phyloP scores from a whole-genome alignment of 345 rosid genomes.

The Hibiscus tridactylites region DNA sequence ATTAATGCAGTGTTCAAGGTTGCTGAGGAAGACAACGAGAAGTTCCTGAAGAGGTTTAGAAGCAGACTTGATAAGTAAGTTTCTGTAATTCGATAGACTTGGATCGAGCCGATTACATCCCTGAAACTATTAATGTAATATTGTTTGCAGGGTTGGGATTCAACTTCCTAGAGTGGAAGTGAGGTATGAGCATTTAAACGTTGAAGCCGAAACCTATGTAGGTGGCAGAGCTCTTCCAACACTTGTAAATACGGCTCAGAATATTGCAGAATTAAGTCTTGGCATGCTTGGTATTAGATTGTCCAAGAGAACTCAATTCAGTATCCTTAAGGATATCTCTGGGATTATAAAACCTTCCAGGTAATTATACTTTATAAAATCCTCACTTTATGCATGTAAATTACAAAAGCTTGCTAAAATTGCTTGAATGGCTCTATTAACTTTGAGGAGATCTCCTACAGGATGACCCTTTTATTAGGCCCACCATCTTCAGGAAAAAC shows the following conservation, averaged over 20 bases:
- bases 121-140: background rate
- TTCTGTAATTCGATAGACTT: too few species aligned
- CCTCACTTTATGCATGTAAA: background rate
- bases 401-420: too few species aligned
- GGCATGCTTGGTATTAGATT: constrained; percentile 43
- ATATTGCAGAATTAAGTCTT: constrained; percentile 54
- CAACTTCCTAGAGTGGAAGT: constrained; percentile 72
- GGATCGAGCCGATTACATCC: too few species aligned
- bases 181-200: constrained; percentile 48
- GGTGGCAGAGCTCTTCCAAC: constrained; percentile 84
- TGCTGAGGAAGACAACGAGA: constrained; percentile 81
- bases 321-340: constrained; percentile 64
- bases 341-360: constrained; percentile 67
- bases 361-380: constrained; percentile 14
- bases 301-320: constrained; percentile 53
- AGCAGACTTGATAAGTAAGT: constrained; percentile 61
- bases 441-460: background rate
- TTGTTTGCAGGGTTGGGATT: constrained; percentile 59
- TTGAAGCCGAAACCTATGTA: constrained; percentile 59
- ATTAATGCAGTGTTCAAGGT: constrained; percentile 61
- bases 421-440: too few species aligned
- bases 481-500: constrained; percentile 93
- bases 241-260: constrained; percentile 55
- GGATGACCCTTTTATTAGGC: constrained; percentile 70
- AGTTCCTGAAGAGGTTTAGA: constrained; percentile 59